phyloP scores from a whole-genome alignment of 2,329 filamentous ascomycete species.

The Leptographium wingfieldii region DNA sequence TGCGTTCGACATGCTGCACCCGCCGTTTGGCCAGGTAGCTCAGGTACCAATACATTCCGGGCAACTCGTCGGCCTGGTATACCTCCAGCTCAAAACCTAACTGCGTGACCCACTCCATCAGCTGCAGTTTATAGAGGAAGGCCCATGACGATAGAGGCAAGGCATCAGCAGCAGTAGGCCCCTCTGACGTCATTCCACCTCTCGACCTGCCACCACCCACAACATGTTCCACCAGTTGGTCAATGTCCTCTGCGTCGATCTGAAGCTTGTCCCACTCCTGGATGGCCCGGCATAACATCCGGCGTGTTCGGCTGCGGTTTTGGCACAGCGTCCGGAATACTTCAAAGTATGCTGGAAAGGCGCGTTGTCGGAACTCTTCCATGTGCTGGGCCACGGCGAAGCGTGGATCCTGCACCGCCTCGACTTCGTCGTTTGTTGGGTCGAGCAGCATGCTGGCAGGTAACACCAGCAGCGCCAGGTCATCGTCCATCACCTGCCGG shows the following conservation, averaged over 20 bases:
- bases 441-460: slow-evolving; percentile 61
- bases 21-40: slow-evolving; percentile 59
- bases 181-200: no score
- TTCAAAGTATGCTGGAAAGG: slow-evolving; percentile 65
- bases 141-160: slow-evolving; percentile 79
- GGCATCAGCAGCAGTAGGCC: slow-evolving; percentile 19
- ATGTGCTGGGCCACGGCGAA: slow-evolving; percentile 62
- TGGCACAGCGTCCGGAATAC: slow-evolving; percentile 76
- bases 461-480: slow-evolving; percentile 66
- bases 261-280: slow-evolving; percentile 50
- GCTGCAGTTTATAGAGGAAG: slow-evolving; percentile 77
- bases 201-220: slow-evolving; percentile 43
- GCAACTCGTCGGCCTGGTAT: slow-evolving; percentile 74
- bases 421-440: slow-evolving; percentile 61
- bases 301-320: slow-evolving; percentile 79
- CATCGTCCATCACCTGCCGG: slow-evolving; percentile 65
- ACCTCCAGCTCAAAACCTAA: slow-evolving; percentile 89
- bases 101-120: slow-evolving; percentile 79
- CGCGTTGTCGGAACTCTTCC: slow-evolving; percentile 51
- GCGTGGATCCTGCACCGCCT: slow-evolving; percentile 59
- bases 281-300: slow-evolving; percentile 76
- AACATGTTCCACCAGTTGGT: slow-evolving; percentile 50
- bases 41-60: slow-evolving; percentile 85
- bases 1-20: slow-evolving; percentile 57
- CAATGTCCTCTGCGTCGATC: slow-evolving; percentile 65